phyloP scores from a whole-genome alignment of 2,329 filamentous ascomycete genomes.

The Xylaria sp. region DNA sequence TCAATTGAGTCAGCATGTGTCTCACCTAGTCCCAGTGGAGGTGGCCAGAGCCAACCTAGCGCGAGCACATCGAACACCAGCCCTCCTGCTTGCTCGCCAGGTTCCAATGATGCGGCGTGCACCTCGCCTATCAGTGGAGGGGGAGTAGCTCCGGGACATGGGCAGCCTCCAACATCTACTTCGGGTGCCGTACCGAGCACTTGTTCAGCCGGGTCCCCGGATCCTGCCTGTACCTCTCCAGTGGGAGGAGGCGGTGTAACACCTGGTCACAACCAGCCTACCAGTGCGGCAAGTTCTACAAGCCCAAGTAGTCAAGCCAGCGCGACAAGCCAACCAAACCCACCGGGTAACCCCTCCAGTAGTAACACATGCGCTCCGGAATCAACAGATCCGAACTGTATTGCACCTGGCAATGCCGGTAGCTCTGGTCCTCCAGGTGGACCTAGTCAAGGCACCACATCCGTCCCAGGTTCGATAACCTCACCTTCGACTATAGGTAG shows the following conservation, averaged over 20 bases:
- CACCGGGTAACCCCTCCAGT: neutral
- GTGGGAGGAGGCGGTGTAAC: slow-evolving; percentile 23
- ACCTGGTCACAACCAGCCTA: slow-evolving; percentile 33
- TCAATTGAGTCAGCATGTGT: slow-evolving; percentile 39
- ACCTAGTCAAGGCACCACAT: slow-evolving; percentile 2
- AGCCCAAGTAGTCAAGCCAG: slow-evolving; percentile 14
- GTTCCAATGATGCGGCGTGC: slow-evolving; percentile 38
- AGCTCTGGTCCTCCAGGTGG: slow-evolving; percentile 16
- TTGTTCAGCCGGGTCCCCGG: slow-evolving; percentile 37
- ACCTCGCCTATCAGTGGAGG: slow-evolving; percentile 32
- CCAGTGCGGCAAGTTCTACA: slow-evolving; percentile 12
- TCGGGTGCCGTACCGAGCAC: slow-evolving; percentile 25
- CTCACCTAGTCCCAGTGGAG: slow-evolving; percentile 24
- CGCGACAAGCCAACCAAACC: slow-evolving; percentile 6
- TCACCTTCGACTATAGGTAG: slow-evolving; percentile 16
- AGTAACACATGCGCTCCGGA: slow-evolving; percentile 29
- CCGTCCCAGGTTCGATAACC: neutral
- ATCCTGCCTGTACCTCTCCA: slow-evolving; percentile 39
- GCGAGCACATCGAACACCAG: slow-evolving; percentile 24
- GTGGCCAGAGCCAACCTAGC: slow-evolving; percentile 28
- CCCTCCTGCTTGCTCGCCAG: slow-evolving; percentile 25
- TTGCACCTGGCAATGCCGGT: slow-evolving; percentile 21
- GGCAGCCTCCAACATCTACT: slow-evolving; percentile 33
- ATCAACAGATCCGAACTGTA: slow-evolving; percentile 38
- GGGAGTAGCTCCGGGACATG: slow-evolving; percentile 33